These are phyloP conservation scores for Beauveria sp. DNA, from an alignment of 2,329 filamentous ascomycete genomes.

Conservation along the genomic window DNA sequence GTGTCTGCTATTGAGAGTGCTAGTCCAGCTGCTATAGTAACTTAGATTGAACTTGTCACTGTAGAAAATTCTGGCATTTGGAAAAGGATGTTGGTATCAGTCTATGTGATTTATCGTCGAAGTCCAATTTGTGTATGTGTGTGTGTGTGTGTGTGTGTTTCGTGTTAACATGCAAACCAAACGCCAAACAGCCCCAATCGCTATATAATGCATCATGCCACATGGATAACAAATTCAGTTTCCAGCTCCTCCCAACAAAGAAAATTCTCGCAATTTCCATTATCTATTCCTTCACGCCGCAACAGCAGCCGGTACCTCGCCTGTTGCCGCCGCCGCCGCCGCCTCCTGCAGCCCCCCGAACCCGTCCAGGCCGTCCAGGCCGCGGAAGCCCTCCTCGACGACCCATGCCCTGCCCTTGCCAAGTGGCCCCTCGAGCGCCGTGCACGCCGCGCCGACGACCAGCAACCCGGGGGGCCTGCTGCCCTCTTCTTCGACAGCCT, in stretches of 20 bases:
- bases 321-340: neutral
- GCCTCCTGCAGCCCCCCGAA: conserved; percentile 16
- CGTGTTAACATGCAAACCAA: neutral
- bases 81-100: neutral
- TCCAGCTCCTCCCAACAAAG: neutral
- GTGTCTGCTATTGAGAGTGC: too few relatives aligned
- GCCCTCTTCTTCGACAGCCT: conserved; percentile 82
- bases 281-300: neutral
- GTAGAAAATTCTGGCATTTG: too few relatives aligned
- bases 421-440: conserved; percentile 55
- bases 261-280: neutral
- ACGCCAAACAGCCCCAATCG: neutral
- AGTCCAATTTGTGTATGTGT: neutral
- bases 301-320: neutral
- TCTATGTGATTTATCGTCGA: neutral
- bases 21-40: too few relatives aligned
- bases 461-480: conserved; percentile 82
- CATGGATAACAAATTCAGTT: neutral
- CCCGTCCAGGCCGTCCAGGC: conserved; percentile 64
- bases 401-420: conserved; percentile 61
- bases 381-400: conserved; percentile 81
- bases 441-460: conserved; percentile 77
- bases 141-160: neutral
- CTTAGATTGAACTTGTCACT: too few relatives aligned
- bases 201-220: neutral